phyloP scores from a whole-genome alignment of 1,284 basidiomycete species.

The Tilletia caries region DNA sequence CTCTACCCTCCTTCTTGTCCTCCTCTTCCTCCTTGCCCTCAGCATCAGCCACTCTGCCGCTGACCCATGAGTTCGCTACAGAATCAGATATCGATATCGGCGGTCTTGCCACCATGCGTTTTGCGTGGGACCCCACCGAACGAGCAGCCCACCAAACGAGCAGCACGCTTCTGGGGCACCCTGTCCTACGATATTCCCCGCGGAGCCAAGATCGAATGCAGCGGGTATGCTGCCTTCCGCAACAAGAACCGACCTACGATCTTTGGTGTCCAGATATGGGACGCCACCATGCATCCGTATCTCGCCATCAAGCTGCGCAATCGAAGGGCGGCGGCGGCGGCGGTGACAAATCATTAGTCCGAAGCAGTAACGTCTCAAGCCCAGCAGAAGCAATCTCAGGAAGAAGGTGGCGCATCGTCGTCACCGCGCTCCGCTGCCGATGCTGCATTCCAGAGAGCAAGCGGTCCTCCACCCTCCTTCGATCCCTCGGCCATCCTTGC shows the following conservation, averaged over 20 bases:
- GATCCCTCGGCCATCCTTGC: slow-evolving; percentile 62
- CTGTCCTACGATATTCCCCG: slow-evolving; percentile 52
- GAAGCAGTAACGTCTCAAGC: neutral
- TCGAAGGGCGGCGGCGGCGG: slow-evolving; percentile 16
- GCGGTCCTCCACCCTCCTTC: neutral
- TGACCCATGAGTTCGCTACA: slow-evolving; percentile 59
- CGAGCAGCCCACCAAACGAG: slow-evolving; percentile 30
- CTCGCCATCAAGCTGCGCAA: slow-evolving; percentile 70
- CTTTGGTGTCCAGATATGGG: slow-evolving; percentile 76
- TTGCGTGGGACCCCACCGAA: slow-evolving; percentile 37
- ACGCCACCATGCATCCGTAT: slow-evolving; percentile 73
- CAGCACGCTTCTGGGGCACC: slow-evolving; percentile 51
- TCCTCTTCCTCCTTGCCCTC: neutral
- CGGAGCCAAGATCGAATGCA: slow-evolving; percentile 52
- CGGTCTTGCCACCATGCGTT: slow-evolving; percentile 66
- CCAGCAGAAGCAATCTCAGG: too few species aligned
- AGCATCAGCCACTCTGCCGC: neutral
- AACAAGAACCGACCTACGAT: slow-evolving; percentile 67
- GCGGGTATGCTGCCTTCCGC: slow-evolving; percentile 70
- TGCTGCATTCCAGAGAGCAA: neutral
- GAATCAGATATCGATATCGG: slow-evolving; percentile 82
- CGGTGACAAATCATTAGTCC: too few species aligned
- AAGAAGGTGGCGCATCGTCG: too few species aligned
- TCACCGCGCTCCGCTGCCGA: neutral
- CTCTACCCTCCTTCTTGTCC: slow-evolving; percentile 26